Evolutionary conservation across 192 early-diverging fungal species (phyloP).

Genomic region (Entomortierella chlamydospora): DNA sequence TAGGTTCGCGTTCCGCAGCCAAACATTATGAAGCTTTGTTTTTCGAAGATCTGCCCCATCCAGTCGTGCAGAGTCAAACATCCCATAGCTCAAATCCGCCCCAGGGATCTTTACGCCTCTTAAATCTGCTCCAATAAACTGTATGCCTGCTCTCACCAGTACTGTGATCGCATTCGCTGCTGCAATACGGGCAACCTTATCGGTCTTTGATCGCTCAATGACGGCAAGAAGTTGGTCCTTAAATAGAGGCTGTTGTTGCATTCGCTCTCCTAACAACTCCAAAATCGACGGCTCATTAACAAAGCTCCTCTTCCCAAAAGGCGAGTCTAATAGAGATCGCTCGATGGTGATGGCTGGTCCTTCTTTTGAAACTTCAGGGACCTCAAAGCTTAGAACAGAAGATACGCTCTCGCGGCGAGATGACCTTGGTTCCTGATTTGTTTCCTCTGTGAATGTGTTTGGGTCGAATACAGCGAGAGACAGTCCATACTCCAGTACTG

Average conservation of each 20-base stretch:
- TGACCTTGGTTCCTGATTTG: not conserved
- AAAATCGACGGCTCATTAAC: constrained; percentile 9
- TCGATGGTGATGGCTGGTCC: not conserved
- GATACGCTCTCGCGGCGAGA: not conserved
- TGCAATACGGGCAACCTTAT: not conserved
- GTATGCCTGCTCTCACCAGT: too few species aligned
- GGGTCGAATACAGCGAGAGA: not conserved
- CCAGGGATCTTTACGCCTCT: not conserved
- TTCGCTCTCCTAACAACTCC: constrained; percentile 2
- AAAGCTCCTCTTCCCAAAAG: constrained; percentile 3
- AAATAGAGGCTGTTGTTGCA: constrained; percentile 10
- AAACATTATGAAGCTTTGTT: not conserved
- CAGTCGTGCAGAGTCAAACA: not conserved
- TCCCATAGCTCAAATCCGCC: not conserved
- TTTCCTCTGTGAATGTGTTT: not conserved
- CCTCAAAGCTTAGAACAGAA: not conserved
- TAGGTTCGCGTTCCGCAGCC: constrained; percentile 3
- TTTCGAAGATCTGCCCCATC: too few species aligned
- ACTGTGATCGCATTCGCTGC: constrained; percentile 3
- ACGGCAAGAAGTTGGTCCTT: constrained; percentile 6
- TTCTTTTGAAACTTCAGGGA: not conserved
- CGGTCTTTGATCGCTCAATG: constrained; percentile 2
- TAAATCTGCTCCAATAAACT: too few species aligned
- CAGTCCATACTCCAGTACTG: constrained; percentile 1
- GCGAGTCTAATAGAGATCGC: not conserved